Base-by-base conservation (phyloP, 352 stramenopile genomes). In the Phytophthora lateralis region DNA sequence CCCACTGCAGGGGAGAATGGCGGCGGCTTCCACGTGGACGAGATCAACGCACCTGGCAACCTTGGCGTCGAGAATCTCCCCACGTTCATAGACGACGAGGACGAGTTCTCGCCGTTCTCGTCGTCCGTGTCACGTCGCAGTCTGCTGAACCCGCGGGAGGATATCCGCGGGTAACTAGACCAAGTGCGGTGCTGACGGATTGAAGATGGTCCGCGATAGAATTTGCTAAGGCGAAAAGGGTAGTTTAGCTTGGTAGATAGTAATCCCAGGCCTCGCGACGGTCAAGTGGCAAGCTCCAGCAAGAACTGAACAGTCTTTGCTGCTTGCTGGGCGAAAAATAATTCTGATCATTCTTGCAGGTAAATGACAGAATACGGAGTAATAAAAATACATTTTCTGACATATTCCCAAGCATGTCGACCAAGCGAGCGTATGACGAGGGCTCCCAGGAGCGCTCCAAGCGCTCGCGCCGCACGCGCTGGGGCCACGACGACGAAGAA, bases 141-240 rank as follows among this genome's bases (percentile, higher is more conserved):
- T 62, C 20, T 81, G 55, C 45, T 81, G 38, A 71, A 78, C 46
- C 71, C 69, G 52, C 66, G 62, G 10, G 73, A 81, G 63, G 73
- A 81, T 38, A 78, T 78, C 35, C 69, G 73, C 29, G 73, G 73
- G 11, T 81, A 81, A 44, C 4, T 29, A 30, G 26, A 60, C 38
- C 15, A 44, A 44, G 38, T 14, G 12, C 14, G 30, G 30, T 37
- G 30, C 29, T 12, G 29, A 24, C 1, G 21, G 21, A 24, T 30
- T 30, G 4, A 41, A n/a, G 14, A 41, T 3, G 35, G 4, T 18
- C 24, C 14, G 35, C 1, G 32, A 52, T 58, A 64, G 48, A 64
- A 52, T 17, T 41, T 48, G 34, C 18, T 21, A 29, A 60, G 35
- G 37, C 15, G 32, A 56, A 17, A 34, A 42, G 56, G 51, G 43